These are phyloP conservation scores for Penicillium cinerascens DNA, from an alignment of 495 filamentous ascomycete genomes.

Conservation along the genomic window DNA sequence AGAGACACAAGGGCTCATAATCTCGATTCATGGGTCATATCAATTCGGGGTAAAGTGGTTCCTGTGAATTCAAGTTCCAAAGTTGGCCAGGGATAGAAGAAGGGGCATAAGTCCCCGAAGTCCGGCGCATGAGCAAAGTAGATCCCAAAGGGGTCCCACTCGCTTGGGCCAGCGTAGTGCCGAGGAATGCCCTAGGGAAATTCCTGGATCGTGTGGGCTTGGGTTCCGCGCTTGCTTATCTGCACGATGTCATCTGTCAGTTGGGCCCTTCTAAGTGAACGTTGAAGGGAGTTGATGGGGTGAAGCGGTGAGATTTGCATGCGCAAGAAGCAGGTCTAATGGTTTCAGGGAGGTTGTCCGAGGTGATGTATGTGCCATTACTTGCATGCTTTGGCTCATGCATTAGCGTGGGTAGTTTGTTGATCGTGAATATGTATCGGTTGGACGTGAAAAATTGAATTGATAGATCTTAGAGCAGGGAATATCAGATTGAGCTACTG, in stretches of 20 bases:
- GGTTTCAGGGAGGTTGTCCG: background rate
- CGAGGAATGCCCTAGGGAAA: conserved; percentile 3
- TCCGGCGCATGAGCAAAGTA: background rate
- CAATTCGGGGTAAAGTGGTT: background rate
- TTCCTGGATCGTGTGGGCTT: background rate
- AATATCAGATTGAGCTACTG: background rate
- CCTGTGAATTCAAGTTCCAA: background rate
- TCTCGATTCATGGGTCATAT: background rate
- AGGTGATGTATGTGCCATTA: background rate
- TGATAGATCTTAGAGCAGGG: background rate
- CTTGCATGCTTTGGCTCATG: background rate
- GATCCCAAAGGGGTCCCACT: conserved; percentile 3
- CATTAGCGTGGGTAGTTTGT: background rate
- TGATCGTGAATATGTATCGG: background rate
- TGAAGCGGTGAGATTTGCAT: background rate
- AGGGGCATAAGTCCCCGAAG: background rate
- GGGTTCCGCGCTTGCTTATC: background rate
- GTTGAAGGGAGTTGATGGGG: background rate
- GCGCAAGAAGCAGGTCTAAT: background rate
- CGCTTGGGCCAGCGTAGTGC: background rate
- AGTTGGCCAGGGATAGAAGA: background rate
- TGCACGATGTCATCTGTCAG: background rate
- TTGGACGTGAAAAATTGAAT: background rate
- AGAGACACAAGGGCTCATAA: no score
- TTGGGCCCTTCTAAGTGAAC: background rate